Evolutionary conservation across 2,329 filamentous ascomycete genomes (phyloP).

Genomic region (Magnaporthiopsis rhizophila): DNA sequence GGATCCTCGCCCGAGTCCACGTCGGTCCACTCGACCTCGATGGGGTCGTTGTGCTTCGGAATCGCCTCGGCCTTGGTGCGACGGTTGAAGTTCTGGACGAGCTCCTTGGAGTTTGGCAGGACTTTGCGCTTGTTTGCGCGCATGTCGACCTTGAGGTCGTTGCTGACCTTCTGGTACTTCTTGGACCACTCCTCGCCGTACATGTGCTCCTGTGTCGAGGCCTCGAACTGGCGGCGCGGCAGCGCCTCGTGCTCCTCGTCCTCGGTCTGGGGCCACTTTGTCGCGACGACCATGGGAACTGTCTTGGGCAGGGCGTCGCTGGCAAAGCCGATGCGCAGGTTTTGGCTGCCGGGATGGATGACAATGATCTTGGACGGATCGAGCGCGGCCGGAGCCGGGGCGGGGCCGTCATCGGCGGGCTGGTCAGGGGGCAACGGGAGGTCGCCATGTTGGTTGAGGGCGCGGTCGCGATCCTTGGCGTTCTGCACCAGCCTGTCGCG

Average conservation of each 20-base stretch:
- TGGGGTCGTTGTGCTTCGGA: slow-evolving; percentile 86
- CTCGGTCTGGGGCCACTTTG: slow-evolving; percentile 69
- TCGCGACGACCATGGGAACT: slow-evolving; percentile 85
- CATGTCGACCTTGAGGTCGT: slow-evolving; percentile 85
- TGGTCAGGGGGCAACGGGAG: slow-evolving; percentile 53
- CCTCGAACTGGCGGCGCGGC: slow-evolving; percentile 61
- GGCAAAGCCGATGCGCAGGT: slow-evolving; percentile 87
- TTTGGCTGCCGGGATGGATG: slow-evolving; percentile 92
- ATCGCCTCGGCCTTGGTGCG: slow-evolving; percentile 79
- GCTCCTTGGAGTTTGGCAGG: slow-evolving; percentile 92
- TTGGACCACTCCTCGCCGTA: slow-evolving; percentile 77
- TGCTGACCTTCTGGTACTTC: slow-evolving; percentile 73
- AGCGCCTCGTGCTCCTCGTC: slow-evolving; percentile 74
- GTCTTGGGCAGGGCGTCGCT: slow-evolving; percentile 93
- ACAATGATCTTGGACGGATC: slow-evolving; percentile 88
- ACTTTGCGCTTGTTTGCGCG: slow-evolving; percentile 90
- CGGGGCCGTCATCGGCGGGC: slow-evolving; percentile 45
- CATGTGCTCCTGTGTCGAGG: slow-evolving; percentile 61
- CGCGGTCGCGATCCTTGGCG: slow-evolving; percentile 81
- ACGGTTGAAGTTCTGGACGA: slow-evolving; percentile 91
- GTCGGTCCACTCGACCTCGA: slow-evolving; percentile 94
- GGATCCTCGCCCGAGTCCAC: slow-evolving; percentile 59
- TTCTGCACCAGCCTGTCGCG: slow-evolving; percentile 76
- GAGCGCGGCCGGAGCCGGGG: slow-evolving; percentile 49
- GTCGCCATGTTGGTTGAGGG: slow-evolving; percentile 68